Base-by-base conservation (phyloP, 441 rosid genomes). In the Lepidium campestre region DNA sequence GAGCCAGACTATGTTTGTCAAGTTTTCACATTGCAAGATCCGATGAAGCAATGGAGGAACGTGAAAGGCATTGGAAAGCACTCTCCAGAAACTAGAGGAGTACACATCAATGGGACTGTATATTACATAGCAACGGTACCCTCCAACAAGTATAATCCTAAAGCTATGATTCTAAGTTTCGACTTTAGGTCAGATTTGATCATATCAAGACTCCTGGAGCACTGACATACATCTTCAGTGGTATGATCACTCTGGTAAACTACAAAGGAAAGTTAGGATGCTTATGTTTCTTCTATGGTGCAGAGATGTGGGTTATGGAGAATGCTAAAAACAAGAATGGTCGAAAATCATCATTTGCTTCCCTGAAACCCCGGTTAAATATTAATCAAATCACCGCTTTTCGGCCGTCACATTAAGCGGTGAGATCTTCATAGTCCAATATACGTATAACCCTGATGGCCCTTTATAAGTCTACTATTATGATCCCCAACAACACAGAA, bases 321-420 rank as follows among this genome's bases (percentile, higher is more conserved):
- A 18, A 40, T 57, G 49, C 10, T 13, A 40, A 36, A 57, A 57
- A 40, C 63, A 57, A 41, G 49, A 57, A 57, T 57, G 63, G 63
- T 57, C 35, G 22, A 12, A 57, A 14, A 57, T 20, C 13, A 22
- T 19, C 22, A 25, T 41, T 27, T 39, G 20, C 13, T 40, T 40
- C 14, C 23, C 64, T 58, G 5, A 14, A 25, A 2, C 2, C 4
- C 17, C 23, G 15, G 6, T 45, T 7, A 2, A 18, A 13, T 27
- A 27, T 19, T 45, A 19, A 19, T 2, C n/a, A n/a, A 10, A n/a
- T 45, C 27, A 5, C 27, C 7, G 50, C 14, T 45, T 45, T 19
- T 19, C 29, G 9, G 64, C 50, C 11, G 37, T 27, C 50, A 58
- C 61, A 7, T 36, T 56, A 37, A 13, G 46, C 8, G 61, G 46